Base-by-base conservation (phyloP, 139 green algal genomes). In the Nannochloris sp. region DNA sequence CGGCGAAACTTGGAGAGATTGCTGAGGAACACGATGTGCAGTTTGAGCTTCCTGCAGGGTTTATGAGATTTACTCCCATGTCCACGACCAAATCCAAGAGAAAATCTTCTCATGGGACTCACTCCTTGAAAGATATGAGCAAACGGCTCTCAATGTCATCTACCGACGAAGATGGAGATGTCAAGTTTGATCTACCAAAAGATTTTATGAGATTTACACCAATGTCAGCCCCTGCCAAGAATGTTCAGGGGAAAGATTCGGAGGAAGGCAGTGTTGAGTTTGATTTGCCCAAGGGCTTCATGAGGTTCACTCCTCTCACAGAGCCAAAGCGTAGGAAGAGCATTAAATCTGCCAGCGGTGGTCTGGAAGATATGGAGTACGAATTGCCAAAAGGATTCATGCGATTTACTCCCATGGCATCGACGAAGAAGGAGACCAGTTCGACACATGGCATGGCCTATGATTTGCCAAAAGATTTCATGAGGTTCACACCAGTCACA, bases 201-300 rank as follows among this genome's bases (percentile, higher is more conserved):
- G 57, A 64, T 31, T 64, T 64, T 0, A 64, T 64, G 57, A 27
- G 57, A 25, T 64, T 27, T 16, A 64, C 57, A 15, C 57, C 57
- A 5, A 34, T 34, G 21, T 34, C 50, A 37, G 19, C 50, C 4
- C 18, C 50, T 34, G 8, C 15, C 0, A 31, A 19, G 7, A 58
- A 6, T 16, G 4, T 57, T 8, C 19, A 27, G 7, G 23, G 16
- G 19, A 53, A 53, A 53, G 46, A 53, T 21, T 24, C 58, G 27
- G 36, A 67, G 8, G 69, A 71, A 19, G 51, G 69, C 44, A 66
- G 31, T 5, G n/a, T 53, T 21, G 46, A 53, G 46, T 37, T 76
- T 61, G 63, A 76, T 48, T 50, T 76, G 44, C 70, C 70, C 3
- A 46, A 46, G 67, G 69, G 67, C 44, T 54, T 44, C n/a, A 25